Evolutionary conservation across 257 asterid genomes (phyloP), one percentile per base, ranked within the genome.

Genomic region (Dorcoceras hygrometricum): DNA sequence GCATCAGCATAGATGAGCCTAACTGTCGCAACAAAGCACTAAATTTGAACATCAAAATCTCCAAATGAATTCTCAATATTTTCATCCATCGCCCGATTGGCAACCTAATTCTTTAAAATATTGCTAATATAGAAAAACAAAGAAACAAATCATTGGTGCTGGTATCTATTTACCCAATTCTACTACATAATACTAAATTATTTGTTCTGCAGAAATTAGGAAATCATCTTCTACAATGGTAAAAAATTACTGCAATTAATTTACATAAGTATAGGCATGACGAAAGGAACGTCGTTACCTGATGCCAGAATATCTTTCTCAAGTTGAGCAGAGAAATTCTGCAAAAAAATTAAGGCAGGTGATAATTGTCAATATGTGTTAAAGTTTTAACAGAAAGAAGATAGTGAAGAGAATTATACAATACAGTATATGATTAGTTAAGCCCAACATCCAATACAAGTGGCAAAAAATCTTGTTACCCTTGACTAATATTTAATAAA

Each of bases 251-350:
- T 27, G 61, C 36, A 26, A 57, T 5, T 10, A 61, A 20, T 23
- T 50, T 63, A 62, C 57, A 18, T 71, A 59, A 43, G 39, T 9
- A 50, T 59, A 54, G 51, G 65, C 74, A 65, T 3, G 63, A 62
- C 10, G 36, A 73, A 28, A 26, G 61, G 23, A 50, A 72, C 65
- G 59, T 27, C 74, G 57, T 76, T 86, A 91, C 97, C 97, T 72
- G 97, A 91, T 60, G 86, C 81, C 83, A 91, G 85, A 74, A 85
- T 85, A 59, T 91, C 97, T 70, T 80, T 91, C 81, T 91, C 97
- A 70, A 88, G 88, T 83, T 91, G 95, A 71, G 87, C 97, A 59
- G 95, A 84, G 81, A 87, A 91, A 73, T 76, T 85, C 96, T 91
- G 89, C 34, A 83, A 73, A 23, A 51, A 73, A 65, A 61, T 36